Evolutionary conservation across 2,329 filamentous ascomycete species (phyloP), one percentile per base, ranked within the genome.

Genomic region (Allantophomopsis cytisporea): DNA sequence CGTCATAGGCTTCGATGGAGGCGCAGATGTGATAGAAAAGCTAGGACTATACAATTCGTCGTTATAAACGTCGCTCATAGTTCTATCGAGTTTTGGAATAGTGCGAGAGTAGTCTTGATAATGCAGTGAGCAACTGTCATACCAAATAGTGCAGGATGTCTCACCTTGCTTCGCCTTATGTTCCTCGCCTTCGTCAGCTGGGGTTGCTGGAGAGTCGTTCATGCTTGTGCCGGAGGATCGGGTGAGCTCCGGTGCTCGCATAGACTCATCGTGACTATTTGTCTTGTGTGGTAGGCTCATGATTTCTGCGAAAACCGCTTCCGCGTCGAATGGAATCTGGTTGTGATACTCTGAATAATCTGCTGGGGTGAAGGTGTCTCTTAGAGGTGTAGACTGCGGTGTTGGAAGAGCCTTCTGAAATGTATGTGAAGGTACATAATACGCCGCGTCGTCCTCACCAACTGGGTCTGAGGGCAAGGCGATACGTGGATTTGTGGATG

Each of bases 11-110:
- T 66, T 63, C 7, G 66, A 61, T 10, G 70, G 66, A 3, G 74
- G 63, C 4, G 74, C 62, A 0, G 73, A 69, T 1, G 71, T 71
- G 51, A 78, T 67, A 28, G 65, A 67, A 43, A 78, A 76, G 49
- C 68, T 71, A 1, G 82, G 80, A 50, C 80, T 87, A 65, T 84
- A 94, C 1, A 94, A 70, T 57, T 91, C 85, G 56, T 94, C 88
- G 51, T 76, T 72, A 53, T 83, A 89, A 37, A 85, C 72, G 53
- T 93, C 86, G 14, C 86, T 89, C 62, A 91, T 85, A 1, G 87
- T 91, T 41, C 86, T 73, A 49, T 87, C 80, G 46, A 94, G 72
- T 60, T 89, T 91, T 18, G 87, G 82, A 18, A 78, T 64, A 31
- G 67, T 64, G 45, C 64, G n/a, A 15, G 12, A 5, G 7, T 20